These are phyloP conservation scores for Penicillium sp. DNA, from an alignment of 2,329 filamentous ascomycete genomes.

Conservation along the genomic window DNA sequence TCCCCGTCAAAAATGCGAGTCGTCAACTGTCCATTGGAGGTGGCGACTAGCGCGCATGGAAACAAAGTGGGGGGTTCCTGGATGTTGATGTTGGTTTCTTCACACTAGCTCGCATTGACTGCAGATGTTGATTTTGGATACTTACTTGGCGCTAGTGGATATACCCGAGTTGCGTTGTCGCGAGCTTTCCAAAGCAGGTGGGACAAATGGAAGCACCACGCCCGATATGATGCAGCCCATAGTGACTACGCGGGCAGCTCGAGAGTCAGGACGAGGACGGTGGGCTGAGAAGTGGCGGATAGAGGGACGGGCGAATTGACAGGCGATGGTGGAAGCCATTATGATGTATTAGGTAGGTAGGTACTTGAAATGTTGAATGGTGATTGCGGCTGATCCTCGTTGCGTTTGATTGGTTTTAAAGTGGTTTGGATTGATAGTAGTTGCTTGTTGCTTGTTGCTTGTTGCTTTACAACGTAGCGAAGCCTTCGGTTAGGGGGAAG, in stretches of 20 bases:
- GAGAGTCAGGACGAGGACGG: constrained; percentile 41
- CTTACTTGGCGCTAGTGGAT: constrained; percentile 41
- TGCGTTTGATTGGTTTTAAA: neutral
- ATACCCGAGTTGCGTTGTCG: constrained; percentile 41
- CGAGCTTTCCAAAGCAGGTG: constrained; percentile 48
- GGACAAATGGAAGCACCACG: constrained; percentile 48
- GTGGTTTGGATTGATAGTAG: too few species aligned
- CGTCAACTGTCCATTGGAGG: neutral
- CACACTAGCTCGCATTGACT: neutral
- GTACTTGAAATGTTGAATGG: neutral
- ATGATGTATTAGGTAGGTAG: neutral
- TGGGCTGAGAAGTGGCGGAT: constrained; percentile 48
- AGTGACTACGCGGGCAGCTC: constrained; percentile 41
- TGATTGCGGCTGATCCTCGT: neutral
- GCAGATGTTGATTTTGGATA: neutral
- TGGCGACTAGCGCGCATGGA: constrained; percentile 38
- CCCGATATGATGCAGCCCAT: constrained; percentile 44
- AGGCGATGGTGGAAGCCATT: constrained; percentile 21
- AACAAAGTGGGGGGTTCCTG: constrained; percentile 45
- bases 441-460: too few species aligned
- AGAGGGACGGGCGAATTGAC: constrained; percentile 34
- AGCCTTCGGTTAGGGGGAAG: neutral
- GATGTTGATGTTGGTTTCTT: constrained; percentile 9
- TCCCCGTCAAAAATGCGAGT: neutral
- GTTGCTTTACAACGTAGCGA: too few species aligned